A percentile compares a stretch with the other conserved stretches of the same genome.
phyloP scores from a whole-genome alignment of 352 stramenopile genomes.

The Phytophthora aleatoria region DNA sequence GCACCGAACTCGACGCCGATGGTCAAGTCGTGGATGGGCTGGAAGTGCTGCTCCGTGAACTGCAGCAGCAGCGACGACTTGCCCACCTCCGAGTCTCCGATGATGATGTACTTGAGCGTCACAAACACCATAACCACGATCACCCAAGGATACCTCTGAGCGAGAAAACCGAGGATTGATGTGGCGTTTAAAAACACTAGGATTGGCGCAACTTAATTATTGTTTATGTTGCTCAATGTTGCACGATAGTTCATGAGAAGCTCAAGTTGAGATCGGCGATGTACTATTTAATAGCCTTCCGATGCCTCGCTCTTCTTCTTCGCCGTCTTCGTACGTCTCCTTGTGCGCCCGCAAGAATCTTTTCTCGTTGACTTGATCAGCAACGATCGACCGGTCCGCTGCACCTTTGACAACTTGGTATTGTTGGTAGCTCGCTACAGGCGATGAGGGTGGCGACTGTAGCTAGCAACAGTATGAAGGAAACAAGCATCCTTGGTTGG shows the following conservation, averaged over 20 bases:
- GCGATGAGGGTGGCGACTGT: no score
- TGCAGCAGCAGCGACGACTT: slow-evolving; percentile 91
- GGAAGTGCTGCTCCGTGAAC: slow-evolving; percentile 92
- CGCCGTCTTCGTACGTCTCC: no score
- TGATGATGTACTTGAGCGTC: slow-evolving; percentile 92
- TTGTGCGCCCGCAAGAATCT: no score
- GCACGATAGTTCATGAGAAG: background rate
- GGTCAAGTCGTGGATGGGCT: slow-evolving; percentile 89
- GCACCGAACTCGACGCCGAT: slow-evolving; percentile 92
- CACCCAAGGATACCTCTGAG: background rate
- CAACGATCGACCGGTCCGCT: no score
- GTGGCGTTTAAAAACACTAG: background rate
- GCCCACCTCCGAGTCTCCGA: slow-evolving; percentile 88
- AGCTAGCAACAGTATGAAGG: no score
- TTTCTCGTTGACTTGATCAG: no score
- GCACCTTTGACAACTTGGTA: no score
- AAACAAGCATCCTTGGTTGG: no score
- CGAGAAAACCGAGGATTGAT: background rate
- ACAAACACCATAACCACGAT: slow-evolving; percentile 75
- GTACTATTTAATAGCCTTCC: no score
- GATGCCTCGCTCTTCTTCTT: no score
- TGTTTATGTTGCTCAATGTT: background rate
- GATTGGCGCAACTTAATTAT: background rate
- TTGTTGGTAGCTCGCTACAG: no score
- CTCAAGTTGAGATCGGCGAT: background rate